These are phyloP conservation scores for Neophaeococcomyces aloes DNA, from an alignment of 2,329 filamentous ascomycete genomes.

Conservation along the genomic window DNA sequence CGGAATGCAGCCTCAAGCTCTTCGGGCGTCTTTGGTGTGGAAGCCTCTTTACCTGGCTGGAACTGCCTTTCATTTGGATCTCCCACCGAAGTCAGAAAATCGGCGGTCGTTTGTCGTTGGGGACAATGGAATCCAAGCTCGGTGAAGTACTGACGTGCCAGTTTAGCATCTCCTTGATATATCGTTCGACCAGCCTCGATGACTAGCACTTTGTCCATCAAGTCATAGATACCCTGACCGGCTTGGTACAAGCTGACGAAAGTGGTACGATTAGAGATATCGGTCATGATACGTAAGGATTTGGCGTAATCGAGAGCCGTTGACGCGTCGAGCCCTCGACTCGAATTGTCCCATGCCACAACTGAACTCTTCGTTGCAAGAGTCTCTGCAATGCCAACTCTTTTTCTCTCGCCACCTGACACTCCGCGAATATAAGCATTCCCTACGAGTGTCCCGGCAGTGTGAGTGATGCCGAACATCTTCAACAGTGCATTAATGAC, in stretches of 20 bases:
- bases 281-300: constrained; percentile 61
- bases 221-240: constrained; percentile 57
- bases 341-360: constrained; percentile 71
- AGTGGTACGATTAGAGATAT: constrained; percentile 60
- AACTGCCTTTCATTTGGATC: constrained; percentile 63
- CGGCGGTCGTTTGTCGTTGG: constrained; percentile 58
- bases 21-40: constrained; percentile 57
- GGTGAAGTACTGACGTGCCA: constrained; percentile 56
- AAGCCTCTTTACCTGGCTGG: constrained; percentile 53
- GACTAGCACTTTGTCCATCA: constrained; percentile 72
- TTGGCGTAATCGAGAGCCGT: constrained; percentile 70
- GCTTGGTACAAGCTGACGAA: constrained; percentile 64
- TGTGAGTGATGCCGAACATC: constrained; percentile 71
- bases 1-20: constrained; percentile 60
- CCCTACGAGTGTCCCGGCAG: constrained; percentile 64
- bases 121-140: constrained; percentile 53
- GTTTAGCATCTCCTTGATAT: constrained; percentile 52
- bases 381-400: constrained; percentile 69
- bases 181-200: constrained; percentile 63
- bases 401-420: constrained; percentile 69
- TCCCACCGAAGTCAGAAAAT: constrained; percentile 66
- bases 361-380: constrained; percentile 63
- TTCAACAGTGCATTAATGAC: constrained; percentile 61
- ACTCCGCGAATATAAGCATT: constrained; percentile 63
- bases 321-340: constrained; percentile 66